Conservation (phyloP, 2,329 filamentous ascomycete species). For the Penicillium nordicum region DNA sequence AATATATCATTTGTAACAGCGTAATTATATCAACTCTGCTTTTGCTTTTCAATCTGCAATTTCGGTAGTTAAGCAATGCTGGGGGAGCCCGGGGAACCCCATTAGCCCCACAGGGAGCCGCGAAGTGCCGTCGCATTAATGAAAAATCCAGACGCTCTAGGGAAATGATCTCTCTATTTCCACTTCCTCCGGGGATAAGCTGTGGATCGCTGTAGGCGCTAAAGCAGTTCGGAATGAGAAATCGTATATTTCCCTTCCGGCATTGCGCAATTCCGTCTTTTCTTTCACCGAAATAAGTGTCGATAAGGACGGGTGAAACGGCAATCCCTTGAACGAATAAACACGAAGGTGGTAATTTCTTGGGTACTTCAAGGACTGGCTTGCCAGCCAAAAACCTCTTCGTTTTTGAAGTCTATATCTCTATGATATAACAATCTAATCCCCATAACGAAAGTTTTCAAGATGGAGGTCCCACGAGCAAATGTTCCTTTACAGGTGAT, state of each 20-base stretch:
- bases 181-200: neutral
- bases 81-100: neutral
- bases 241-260: neutral
- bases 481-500: constrained; percentile 31
- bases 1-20: neutral
- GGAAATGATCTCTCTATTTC: neutral
- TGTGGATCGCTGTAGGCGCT: neutral
- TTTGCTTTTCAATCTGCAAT: neutral
- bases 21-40: no score
- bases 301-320: neutral
- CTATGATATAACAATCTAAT: neutral
- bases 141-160: neutral
- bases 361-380: neutral
- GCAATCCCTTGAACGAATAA: neutral
- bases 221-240: neutral
- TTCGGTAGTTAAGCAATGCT: neutral
- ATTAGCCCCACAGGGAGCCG: neutral
- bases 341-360: neutral
- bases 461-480: constrained; percentile 24
- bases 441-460: neutral
- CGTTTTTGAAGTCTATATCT: neutral
- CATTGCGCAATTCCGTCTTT: neutral
- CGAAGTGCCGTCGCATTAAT: neutral
- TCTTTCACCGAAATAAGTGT: neutral
- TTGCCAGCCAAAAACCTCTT: neutral